Conservation (phyloP, 176 grass and related monocot species). For the Triticum turgidum region DNA sequence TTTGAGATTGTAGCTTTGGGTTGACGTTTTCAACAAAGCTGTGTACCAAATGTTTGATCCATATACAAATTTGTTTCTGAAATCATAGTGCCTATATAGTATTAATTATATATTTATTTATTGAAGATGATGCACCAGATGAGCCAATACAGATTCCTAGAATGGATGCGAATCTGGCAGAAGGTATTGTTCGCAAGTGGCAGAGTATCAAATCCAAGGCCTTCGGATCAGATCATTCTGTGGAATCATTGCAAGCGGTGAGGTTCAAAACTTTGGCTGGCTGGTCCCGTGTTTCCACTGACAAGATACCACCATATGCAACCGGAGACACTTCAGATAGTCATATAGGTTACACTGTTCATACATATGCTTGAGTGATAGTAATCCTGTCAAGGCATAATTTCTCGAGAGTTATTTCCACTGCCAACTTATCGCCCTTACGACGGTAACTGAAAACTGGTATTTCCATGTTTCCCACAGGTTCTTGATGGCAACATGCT, state of each 20-base stretch:
- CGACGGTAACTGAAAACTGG: no score
- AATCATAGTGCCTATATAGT: no score
- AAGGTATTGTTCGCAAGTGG: conserved; percentile 79
- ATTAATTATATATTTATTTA: not conserved
- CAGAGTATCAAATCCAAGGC: conserved; percentile 86
- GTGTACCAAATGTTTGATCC: not conserved
- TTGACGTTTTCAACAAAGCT: not conserved
- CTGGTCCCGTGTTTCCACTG: not conserved
- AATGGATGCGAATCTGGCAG: conserved; percentile 84
- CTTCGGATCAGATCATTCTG: conserved; percentile 71
- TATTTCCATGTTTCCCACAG: conserved; percentile 21
- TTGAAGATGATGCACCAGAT: conserved; percentile 36
- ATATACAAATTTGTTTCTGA: no score
- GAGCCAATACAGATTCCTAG: conserved; percentile 46
- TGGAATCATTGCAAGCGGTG: conserved; percentile 70
- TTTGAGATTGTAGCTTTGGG: not conserved
- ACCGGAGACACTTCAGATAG: not conserved
- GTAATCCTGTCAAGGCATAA: not conserved
- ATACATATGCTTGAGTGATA: not conserved
- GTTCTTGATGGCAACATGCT: conserved; percentile 83
- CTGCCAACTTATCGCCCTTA: not conserved
- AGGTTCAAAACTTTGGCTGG: not conserved
- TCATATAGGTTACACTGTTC: not conserved
- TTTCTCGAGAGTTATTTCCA: not conserved
- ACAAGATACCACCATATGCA: not conserved